A percentile compares a stretch with the other conserved stretches of the same genome.
Evolutionary conservation across 305 asterid genomes (phyloP).

Genomic region (Rubia peregrina): DNA sequence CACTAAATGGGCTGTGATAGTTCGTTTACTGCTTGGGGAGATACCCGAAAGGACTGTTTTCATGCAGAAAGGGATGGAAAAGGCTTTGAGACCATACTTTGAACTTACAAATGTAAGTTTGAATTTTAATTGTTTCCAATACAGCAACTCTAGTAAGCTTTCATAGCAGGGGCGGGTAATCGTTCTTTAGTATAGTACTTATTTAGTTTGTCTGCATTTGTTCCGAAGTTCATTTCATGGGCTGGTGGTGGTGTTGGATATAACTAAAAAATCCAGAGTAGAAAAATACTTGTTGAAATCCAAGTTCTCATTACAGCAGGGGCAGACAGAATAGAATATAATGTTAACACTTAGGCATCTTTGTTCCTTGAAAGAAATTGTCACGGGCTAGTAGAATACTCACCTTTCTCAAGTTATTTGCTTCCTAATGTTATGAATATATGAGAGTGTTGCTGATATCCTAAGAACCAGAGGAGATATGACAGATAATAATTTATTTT

Average conservation of each 20-base stretch:
- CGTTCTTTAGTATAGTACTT: neutral
- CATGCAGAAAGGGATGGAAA: slow-evolving; percentile 98
- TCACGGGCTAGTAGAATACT: no score
- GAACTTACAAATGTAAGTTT: slow-evolving; percentile 91
- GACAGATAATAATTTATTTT: neutral
- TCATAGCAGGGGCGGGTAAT: neutral
- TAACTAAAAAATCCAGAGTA: neutral
- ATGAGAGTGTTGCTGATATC: neutral
- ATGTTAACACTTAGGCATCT: neutral
- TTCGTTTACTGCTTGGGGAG: slow-evolving; percentile 88
- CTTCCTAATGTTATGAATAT: neutral
- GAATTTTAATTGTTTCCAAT: neutral
- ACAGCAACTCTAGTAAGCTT: neutral
- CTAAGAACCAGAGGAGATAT: no score
- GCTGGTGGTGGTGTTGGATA: neutral
- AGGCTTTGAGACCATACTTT: slow-evolving; percentile 84
- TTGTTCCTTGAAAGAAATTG: neutral
- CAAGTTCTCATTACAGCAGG: neutral
- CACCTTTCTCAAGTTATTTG: no score
- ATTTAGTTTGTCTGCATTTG: neutral
- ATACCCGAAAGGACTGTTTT: slow-evolving; percentile 94
- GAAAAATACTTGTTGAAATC: no score
- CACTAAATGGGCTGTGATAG: slow-evolving; percentile 93
- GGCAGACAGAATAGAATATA: neutral
- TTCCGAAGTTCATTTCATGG: neutral